Evolutionary conservation across 2,329 filamentous ascomycete genomes (phyloP), one percentile per base, ranked within the genome.

Genomic region (Fusarium sp.): DNA sequence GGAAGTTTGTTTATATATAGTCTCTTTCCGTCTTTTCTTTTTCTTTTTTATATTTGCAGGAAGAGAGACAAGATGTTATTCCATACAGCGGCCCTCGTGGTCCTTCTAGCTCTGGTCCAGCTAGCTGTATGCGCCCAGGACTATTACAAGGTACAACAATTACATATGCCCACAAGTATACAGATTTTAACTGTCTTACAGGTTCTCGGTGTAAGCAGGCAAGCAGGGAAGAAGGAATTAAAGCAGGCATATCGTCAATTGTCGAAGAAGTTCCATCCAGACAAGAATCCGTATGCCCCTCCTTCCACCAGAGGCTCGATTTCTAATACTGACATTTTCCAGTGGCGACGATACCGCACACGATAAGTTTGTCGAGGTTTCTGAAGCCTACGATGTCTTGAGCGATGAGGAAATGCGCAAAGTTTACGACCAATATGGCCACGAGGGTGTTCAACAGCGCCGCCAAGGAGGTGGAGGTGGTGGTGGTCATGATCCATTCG

Each of bases 211-310:
- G 85, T 99, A 73, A 89, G 92, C 79, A 94, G 90, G 79, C 87
- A 92, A 69, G 96, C 96, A 22, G 92, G 90, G 53, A 95, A 98
- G 61, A 91, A 92, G 79, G 93, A 98, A 79, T 92, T 99, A 81
- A 99, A 99, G 84, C 93, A 93, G 51, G 95, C 96, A 28, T 99
- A 99, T 84, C 91, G 95, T 69, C 92, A 91, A 69, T 87, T 99
- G 17, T 97, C 94, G 86, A 98, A 98, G 84, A 97, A 97, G 82
- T 98, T 90, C 82, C 96, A 99, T 81, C 96, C 96, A 8, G 96
- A 99, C 84, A 99, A 99, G 89, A 98, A 98, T 79, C 95, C 96
- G 92, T 96, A 89, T 79, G 93, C 85, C 50, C 58, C 64, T 65
- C 70, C 57, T 63, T 51, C 17, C n/a, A 20, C 18, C 48, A 30